A percentile compares a stretch with the other conserved stretches of the same genome.
phyloP scores from a whole-genome alignment of 2,329 filamentous ascomycete genomes.

The Biscogniauxia sp. region DNA sequence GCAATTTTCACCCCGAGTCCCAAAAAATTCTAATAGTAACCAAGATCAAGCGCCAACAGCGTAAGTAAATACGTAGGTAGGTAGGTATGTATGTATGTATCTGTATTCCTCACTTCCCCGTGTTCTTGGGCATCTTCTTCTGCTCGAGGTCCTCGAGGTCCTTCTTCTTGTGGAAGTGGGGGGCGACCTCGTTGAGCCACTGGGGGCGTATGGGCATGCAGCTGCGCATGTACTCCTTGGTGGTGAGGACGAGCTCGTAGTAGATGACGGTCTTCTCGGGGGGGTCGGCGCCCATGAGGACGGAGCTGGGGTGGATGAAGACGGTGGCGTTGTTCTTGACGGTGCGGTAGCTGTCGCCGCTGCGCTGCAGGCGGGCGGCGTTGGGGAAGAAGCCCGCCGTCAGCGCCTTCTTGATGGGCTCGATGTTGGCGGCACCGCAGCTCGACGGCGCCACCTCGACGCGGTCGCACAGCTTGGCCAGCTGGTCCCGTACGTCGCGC shows the following conservation, averaged over 20 bases:
- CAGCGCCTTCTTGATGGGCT: slow-evolving; percentile 82
- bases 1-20: too few relatives aligned
- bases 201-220: slow-evolving; percentile 80
- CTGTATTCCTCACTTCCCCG: slow-evolving; percentile 15
- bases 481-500: slow-evolving; percentile 87
- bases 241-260: slow-evolving; percentile 77
- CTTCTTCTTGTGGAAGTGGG: slow-evolving; percentile 91
- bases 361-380: slow-evolving; percentile 76
- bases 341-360: slow-evolving; percentile 85
- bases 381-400: slow-evolving; percentile 95
- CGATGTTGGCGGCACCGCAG: slow-evolving; percentile 67
- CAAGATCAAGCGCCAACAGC: too few relatives aligned
- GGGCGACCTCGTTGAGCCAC: slow-evolving; percentile 87
- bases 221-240: slow-evolving; percentile 89
- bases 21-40: too few relatives aligned
- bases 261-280: slow-evolving; percentile 81
- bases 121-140: slow-evolving; percentile 66
- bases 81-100: too few relatives aligned
- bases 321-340: slow-evolving; percentile 88
- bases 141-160: slow-evolving; percentile 82
- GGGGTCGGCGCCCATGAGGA: slow-evolving; percentile 75
- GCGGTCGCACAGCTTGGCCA: slow-evolving; percentile 87
- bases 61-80: too few relatives aligned
- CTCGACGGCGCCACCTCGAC: slow-evolving; percentile 77
- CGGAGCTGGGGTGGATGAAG: slow-evolving; percentile 85